Evolutionary conservation across 768 basidiomycete genomes (phyloP), one percentile per base, ranked within the genome.

Genomic region (Harrya chromipes): DNA sequence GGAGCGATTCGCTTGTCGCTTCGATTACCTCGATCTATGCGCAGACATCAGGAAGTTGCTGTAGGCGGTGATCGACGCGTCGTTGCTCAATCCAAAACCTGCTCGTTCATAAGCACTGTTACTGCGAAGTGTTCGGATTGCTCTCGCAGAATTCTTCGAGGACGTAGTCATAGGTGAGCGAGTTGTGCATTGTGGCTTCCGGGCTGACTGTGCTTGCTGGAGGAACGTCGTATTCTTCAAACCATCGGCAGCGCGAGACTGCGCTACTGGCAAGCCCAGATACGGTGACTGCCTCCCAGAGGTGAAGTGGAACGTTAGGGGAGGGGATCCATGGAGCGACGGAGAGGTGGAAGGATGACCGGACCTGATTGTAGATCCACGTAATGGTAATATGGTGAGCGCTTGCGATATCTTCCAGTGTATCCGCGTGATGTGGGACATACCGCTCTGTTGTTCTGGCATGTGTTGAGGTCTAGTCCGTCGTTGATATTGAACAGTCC

Each of bases 291-390:
- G 75, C 78, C 77, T 81, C 45, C 31, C 37, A 19, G 13, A 14
- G n/a, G 19, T 19, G 13, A 20, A 12, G 13, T 20, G 39, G 37
- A 17, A 23, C 11, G 20, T 27, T 27, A 27, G 20, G 19, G 37
- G 21, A 12, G 37, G 20, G 12, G 10, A 40, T 40, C 6, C 13
- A 24, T 5, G 10, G 39, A 9, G 6, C 3, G 31, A 31, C 2
- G 13, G 2, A 11, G 6, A 3, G 13, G 6, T 6, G 13, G 13
- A 31, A 31, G 13, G 19, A 14, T 6, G 24, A 16, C 47, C 54
- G 34, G 52, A 77, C 79, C 58, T 81, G 80, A 54, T 82, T 81
- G 57, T 82, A 82, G 0, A 75, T 80, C 81, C 81, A 81, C 2
- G 79, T 74, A 4, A 50, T 16, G 39, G 31, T 39, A 36, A 2